Conservation (phyloP, 164 flowering plant species). For the Macadamia integrifolia region DNA sequence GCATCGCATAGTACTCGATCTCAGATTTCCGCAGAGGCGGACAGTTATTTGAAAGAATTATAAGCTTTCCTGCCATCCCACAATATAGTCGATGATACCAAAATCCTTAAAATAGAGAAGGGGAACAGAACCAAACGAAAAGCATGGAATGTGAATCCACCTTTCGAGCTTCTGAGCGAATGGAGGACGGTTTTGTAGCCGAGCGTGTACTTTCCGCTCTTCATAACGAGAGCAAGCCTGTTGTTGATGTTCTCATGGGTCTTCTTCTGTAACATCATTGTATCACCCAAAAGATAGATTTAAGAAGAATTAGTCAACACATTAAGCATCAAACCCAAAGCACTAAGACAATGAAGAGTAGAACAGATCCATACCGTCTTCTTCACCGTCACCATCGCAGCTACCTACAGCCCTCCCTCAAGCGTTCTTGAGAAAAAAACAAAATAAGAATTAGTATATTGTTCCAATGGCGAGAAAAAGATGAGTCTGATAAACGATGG, state of each 20-base stretch:
- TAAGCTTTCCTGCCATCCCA: slow-evolving; percentile 18
- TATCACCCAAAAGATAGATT: neutral
- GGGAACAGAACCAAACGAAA: neutral
- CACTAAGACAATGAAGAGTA: neutral
- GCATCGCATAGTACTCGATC: slow-evolving; percentile 31
- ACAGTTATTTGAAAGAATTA: slow-evolving; percentile 23
- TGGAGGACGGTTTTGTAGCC: slow-evolving; percentile 26
- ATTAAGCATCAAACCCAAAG: neutral
- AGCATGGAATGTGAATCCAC: neutral
- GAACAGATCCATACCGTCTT: slow-evolving; percentile 9
- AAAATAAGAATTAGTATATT: neutral
- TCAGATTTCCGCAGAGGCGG: slow-evolving; percentile 28
- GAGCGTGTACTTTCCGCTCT: slow-evolving; percentile 61
- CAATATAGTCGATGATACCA: neutral
- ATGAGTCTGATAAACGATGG: no score
- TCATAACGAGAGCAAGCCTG: slow-evolving; percentile 76
- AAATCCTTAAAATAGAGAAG: neutral
- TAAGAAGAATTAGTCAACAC: neutral
- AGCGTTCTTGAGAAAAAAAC: neutral
- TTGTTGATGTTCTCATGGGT: slow-evolving; percentile 82
- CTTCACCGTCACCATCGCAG: slow-evolving; percentile 14
- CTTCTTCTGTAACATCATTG: slow-evolving; percentile 49
- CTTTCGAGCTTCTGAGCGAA: slow-evolving; percentile 24
- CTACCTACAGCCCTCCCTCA: slow-evolving; percentile 6
- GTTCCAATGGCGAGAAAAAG: neutral